Evolutionary conservation across 2,329 filamentous ascomycete species (phyloP), one percentile per base, ranked within the genome.

Genomic region (Ascomycota sp.): DNA sequence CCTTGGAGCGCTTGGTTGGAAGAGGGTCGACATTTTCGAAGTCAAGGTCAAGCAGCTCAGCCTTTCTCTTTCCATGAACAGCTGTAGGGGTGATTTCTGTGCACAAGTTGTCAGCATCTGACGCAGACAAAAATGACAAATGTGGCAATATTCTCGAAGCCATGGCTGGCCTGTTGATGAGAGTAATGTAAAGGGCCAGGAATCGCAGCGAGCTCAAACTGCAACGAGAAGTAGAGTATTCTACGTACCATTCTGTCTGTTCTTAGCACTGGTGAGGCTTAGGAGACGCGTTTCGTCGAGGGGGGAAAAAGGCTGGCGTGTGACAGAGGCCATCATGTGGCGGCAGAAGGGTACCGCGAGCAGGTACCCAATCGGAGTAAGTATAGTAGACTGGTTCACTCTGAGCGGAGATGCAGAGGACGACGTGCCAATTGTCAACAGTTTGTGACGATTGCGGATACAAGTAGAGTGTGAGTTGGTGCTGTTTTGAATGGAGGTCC

Each of bases 251-350:
- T 75, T 75, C 47, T 85, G 78, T 51, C 73, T 63, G 51, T 85
- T 85, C 61, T 83, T 86, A 30, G 75, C 55, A 53, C 71, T 81
- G 19, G 72, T 74, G 42, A 86, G 58, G 38, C 61, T 69, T 50
- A 81, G 75, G 19, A 85, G 61, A 40, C 79, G 69, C 33, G 71
- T 57, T 41, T 62, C 63, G 46, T 79, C 69, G 32, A 85, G 61
- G 29, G 74, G 74, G 46, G 72, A 78, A 50, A 85, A 83, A 5
- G 78, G 78, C 53, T 81, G 75, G 44, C 78, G 69, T 36, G 61
- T 55, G 36, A 64, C 41, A 40, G 64, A 51, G 47, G 66, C 62
- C 65, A 72, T 71, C 43, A 21, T 12, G 12, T 25, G 30, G 19
- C 12, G 20, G 21, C 20, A 19, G 8, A 23, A 11, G 3, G 22